Conservation (phyloP, 1,284 basidiomycete species). For the Cryptococcus wingfieldii region DNA sequence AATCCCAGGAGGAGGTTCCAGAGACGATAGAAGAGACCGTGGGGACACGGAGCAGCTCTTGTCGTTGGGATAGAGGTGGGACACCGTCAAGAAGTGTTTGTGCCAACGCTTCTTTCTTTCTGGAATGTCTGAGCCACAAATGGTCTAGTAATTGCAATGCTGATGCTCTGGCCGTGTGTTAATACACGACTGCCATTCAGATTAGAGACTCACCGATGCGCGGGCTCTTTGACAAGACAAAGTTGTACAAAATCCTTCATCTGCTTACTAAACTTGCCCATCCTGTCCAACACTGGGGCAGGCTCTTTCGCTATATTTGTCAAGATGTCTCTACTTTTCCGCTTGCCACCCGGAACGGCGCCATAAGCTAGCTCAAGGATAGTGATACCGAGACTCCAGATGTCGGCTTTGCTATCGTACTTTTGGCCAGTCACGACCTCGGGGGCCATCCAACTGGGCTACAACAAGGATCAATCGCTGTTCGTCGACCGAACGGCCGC, state of each 20-base stretch:
- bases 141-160: conserved; percentile 27
- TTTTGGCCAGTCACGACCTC: conserved; percentile 80
- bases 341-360: conserved; percentile 20
- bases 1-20: conserved; percentile 41
- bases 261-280: conserved; percentile 60
- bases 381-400: conserved; percentile 94
- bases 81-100: conserved; percentile 28
- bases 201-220: conserved; percentile 57
- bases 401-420: conserved; percentile 93
- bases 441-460: conserved; percentile 96
- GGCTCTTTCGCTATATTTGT: conserved; percentile 14
- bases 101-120: conserved; percentile 32
- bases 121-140: conserved; percentile 32
- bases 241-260: conserved; percentile 82
- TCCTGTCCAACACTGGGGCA: conserved; percentile 21
- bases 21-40: conserved; percentile 31
- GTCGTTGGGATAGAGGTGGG: conserved; percentile 29
- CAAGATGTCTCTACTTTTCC: conserved; percentile 18
- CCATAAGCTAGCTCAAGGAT: conserved; percentile 56
- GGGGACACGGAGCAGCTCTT: conserved; percentile 39
- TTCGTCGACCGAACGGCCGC: neutral
- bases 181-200: neutral
- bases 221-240: conserved; percentile 77
- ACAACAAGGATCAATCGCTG: neutral
- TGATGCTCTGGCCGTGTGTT: conserved; percentile 17